Evolutionary conservation across 257 asterid genomes (phyloP).

Genomic region (Forsythia viridissima): DNA sequence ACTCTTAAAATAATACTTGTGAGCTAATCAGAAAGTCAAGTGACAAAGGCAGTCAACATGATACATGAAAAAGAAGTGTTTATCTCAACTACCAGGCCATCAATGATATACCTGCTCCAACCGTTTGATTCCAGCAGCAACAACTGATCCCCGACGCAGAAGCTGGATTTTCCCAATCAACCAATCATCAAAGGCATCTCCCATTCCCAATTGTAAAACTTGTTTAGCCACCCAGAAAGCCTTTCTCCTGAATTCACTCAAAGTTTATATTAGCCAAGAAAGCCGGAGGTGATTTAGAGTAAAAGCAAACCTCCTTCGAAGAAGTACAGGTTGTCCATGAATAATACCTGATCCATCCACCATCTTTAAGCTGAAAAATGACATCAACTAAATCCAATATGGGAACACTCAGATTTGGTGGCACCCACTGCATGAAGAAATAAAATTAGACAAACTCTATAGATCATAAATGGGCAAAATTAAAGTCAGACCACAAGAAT

Average conservation of each 20-base stretch:
- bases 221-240: conserved; percentile 99
- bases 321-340: conserved; percentile 21
- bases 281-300: conserved; percentile 21
- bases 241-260: conserved; percentile 66
- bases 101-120: conserved; percentile 73
- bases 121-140: conserved; percentile 83
- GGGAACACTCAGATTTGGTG: conserved; percentile 84
- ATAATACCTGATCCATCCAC: conserved; percentile 97
- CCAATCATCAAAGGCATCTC: conserved; percentile 99
- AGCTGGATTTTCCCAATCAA: conserved; percentile 84
- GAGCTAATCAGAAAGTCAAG: not conserved
- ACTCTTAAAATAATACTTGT: not conserved
- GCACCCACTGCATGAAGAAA: conserved; percentile 74
- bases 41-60: conserved; percentile 9
- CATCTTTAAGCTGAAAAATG: conserved; percentile 91
- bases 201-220: conserved; percentile 97
- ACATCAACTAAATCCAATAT: conserved; percentile 86
- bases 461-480: conserved; percentile 24
- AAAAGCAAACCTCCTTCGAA: conserved; percentile 21
- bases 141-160: conserved; percentile 81
- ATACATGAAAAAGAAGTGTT: conserved; percentile 8
- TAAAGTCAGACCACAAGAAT: conserved; percentile 1
- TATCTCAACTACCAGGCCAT: conserved; percentile 11
- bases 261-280: conserved; percentile 20
- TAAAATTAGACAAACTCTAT: conserved; percentile 28